Percentiles rank a stretch among this genome's conserved stretches.
These are phyloP conservation scores for Sporothrix brasiliensis DNA, from an alignment of 2,329 filamentous ascomycete genomes.

Conservation along the genomic window DNA sequence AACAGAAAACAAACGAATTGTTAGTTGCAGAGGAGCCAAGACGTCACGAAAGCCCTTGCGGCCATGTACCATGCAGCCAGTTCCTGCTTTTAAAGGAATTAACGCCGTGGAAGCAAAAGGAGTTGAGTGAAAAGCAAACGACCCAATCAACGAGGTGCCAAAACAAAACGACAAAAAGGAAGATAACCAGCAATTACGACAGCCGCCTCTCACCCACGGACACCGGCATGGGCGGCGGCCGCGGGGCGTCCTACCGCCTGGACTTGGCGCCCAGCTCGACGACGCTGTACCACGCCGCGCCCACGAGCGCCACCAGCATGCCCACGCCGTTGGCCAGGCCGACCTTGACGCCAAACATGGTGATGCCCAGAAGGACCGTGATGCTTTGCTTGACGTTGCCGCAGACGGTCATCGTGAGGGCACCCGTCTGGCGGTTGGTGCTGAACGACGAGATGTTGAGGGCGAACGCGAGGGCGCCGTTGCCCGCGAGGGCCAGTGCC, in stretches of 20 bases:
- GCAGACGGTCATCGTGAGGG: slow-evolving; percentile 61
- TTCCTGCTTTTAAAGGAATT: neutral
- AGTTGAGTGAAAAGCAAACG: neutral
- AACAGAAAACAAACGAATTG: too few relatives aligned
- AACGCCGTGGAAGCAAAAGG: neutral
- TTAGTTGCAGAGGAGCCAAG: neutral
- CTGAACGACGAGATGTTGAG: slow-evolving; percentile 61
- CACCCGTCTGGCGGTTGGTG: slow-evolving; percentile 60
- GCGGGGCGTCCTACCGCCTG: slow-evolving; percentile 11
- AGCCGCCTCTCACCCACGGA: neutral
- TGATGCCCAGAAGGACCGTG: slow-evolving; percentile 57
- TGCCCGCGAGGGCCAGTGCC: slow-evolving; percentile 50
- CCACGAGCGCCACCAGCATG: slow-evolving; percentile 57
- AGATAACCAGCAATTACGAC: neutral
- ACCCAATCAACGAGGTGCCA: neutral
- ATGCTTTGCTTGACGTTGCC: slow-evolving; percentile 62
- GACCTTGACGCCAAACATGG: slow-evolving; percentile 55
- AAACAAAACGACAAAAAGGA: neutral
- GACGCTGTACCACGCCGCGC: slow-evolving; percentile 60
- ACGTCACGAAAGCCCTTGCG: neutral
- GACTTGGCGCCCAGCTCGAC: slow-evolving; percentile 49
- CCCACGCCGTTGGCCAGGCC: slow-evolving; percentile 58
- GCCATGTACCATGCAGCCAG: neutral
- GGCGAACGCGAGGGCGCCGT: slow-evolving; percentile 57
- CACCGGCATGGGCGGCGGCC: too few relatives aligned